Conservation (phyloP, 1,139 yeast genomes). For the Hyphopichia khmerensis region DNA sequence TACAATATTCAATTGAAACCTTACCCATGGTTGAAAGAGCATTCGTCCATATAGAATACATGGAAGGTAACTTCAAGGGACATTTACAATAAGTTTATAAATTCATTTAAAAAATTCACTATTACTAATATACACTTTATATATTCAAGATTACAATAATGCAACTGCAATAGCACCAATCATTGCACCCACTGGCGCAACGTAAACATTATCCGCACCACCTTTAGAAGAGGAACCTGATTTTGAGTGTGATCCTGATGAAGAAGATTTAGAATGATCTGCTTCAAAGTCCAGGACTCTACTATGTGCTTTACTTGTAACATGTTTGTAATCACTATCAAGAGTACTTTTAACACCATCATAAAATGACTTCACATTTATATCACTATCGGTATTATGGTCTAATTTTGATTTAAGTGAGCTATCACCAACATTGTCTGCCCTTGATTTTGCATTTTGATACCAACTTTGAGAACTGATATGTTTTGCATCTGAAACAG, state of each 20-base stretch:
- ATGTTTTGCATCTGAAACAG: not conserved
- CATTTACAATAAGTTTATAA: constrained; percentile 30
- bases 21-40: constrained; percentile 78
- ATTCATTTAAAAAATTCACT: too few species aligned
- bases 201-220: constrained; percentile 7
- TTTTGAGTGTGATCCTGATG: constrained; percentile 1
- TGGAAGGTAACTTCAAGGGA: constrained; percentile 53
- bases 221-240: constrained; percentile 4
- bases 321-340: not conserved
- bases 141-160: constrained; percentile 14
- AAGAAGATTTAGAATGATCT: constrained; percentile 1
- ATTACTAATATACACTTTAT: too few species aligned
- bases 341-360: not conserved
- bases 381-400: not conserved
- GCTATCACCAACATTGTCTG: not conserved
- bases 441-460: not conserved
- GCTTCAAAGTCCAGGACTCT: not conserved
- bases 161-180: constrained; percentile 15
- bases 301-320: not conserved
- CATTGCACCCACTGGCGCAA: constrained; percentile 16
- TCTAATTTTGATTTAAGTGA: not conserved
- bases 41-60: constrained; percentile 77
- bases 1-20: constrained; percentile 78
- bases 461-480: not conserved
- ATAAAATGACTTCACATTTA: not conserved